Evolutionary conservation across 106 monocot species (phyloP).

Genomic region (Agapanthus africanus): DNA sequence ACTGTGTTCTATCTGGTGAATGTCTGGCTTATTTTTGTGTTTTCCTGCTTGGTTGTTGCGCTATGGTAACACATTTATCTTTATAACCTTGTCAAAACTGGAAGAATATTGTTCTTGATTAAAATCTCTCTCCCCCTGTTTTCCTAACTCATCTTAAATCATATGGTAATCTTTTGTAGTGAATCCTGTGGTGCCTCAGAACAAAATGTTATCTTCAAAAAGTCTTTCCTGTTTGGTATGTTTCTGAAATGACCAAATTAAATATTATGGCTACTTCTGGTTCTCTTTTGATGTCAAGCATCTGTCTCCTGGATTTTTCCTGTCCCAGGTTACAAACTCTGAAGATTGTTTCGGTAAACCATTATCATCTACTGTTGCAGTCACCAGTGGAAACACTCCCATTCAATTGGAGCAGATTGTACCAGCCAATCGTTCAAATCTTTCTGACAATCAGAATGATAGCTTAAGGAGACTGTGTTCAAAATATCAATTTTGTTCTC

Average conservation of each 20-base stretch:
- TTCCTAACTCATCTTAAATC: not conserved
- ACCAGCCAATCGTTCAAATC: constrained; percentile 73
- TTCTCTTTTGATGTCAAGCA: not conserved
- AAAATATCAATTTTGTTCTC: constrained; percentile 21
- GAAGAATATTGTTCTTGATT: not conserved
- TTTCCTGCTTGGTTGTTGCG: not conserved
- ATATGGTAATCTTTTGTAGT: constrained; percentile 11
- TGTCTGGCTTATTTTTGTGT: not conserved
- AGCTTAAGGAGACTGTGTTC: not conserved
- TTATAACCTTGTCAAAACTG: not conserved
- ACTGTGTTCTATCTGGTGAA: not conserved
- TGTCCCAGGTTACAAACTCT: constrained; percentile 23
- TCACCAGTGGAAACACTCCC: constrained; percentile 9
- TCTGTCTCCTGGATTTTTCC: constrained; percentile 8
- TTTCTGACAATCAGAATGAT: constrained; percentile 24
- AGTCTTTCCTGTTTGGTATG: constrained; percentile 32
- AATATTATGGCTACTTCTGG: not conserved
- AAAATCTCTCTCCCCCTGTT: not conserved
- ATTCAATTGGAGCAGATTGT: constrained; percentile 27
- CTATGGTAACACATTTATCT: not conserved
- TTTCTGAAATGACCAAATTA: constrained; percentile 2
- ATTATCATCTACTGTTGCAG: constrained; percentile 15
- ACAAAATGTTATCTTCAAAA: constrained; percentile 17
- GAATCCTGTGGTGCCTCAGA: constrained; percentile 14
- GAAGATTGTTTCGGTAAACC: constrained; percentile 22